phyloP scores from a whole-genome alignment of 768 basidiomycete species.

The Cystobasidium tubakii region DNA sequence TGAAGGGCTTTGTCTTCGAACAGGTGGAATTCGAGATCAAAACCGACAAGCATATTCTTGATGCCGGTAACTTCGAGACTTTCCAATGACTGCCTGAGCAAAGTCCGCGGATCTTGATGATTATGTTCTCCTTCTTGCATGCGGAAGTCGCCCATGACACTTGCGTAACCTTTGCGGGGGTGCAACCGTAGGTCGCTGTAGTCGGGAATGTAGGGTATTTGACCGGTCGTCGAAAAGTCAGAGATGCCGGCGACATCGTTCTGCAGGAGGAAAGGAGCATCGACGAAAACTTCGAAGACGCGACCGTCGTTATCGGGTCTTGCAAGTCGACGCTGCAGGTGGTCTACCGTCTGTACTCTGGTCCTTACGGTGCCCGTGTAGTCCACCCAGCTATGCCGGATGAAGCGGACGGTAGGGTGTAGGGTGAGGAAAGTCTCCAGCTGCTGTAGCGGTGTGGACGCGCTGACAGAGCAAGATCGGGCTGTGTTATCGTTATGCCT shows the following conservation, averaged over 20 bases:
- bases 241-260: conserved; percentile 6
- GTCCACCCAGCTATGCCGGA: conserved; percentile 12
- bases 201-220: conserved; percentile 2
- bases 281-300: not conserved
- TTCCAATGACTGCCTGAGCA: not conserved
- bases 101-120: not conserved
- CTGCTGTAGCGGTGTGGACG: not conserved
- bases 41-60: not conserved
- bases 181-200: not conserved
- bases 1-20: conserved; percentile 11
- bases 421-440: not conserved
- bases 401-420: conserved; percentile 1
- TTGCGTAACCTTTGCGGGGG: conserved; percentile 10
- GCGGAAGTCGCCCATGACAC: conserved; percentile 18
- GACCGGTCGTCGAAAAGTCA: conserved; percentile 3
- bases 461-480: no score
- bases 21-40: conserved; percentile 16
- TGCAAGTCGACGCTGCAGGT: not conserved
- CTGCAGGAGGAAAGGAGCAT: conserved; percentile 3
- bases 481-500: not conserved
- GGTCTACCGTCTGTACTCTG: not conserved
- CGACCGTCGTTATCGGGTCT: not conserved
- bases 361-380: not conserved
- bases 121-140: not conserved
- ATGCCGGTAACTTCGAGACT: not conserved